Evolutionary conservation across 345 rosid genomes (phyloP).

Genomic region (Angophora floribunda): DNA sequence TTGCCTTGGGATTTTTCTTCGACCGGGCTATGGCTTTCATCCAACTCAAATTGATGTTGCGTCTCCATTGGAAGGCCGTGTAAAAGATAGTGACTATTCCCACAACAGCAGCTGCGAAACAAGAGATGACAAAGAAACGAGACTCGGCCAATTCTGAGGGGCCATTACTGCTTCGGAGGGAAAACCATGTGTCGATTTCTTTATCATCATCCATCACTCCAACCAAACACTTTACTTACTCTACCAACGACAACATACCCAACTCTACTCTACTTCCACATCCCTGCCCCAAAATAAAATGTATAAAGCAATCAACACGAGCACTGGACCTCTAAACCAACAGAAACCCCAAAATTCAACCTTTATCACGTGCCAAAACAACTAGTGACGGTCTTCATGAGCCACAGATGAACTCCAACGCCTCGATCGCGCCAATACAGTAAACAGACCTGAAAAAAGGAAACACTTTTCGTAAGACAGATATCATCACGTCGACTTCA

Average conservation of each 20-base stretch:
- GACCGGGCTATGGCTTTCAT: conserved; percentile 88
- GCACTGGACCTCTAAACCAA: neutral
- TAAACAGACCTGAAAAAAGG: neutral
- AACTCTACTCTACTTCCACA: neutral
- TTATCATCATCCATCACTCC: conserved; percentile 59
- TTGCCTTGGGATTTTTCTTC: conserved; percentile 83
- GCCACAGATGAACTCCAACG: neutral
- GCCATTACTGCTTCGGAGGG: conserved; percentile 34
- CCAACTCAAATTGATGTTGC: conserved; percentile 91
- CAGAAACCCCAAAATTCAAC: neutral
- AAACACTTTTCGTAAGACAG: neutral
- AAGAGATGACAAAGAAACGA: conserved; percentile 47
- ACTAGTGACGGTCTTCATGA: neutral
- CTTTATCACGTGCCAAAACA: neutral
- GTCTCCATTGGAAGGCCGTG: conserved; percentile 94
- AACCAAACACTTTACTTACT: neutral
- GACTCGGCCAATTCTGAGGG: conserved; percentile 46
- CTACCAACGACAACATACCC: neutral
- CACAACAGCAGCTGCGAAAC: conserved; percentile 61
- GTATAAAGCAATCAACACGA: neutral
- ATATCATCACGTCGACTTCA: neutral
- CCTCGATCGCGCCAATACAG: neutral
- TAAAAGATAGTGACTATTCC: conserved; percentile 81
- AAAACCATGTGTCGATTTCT: conserved; percentile 36
- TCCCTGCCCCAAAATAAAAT: neutral